Conservation (phyloP, 768 basidiomycete species). For the Russula dissimulans region DNA sequence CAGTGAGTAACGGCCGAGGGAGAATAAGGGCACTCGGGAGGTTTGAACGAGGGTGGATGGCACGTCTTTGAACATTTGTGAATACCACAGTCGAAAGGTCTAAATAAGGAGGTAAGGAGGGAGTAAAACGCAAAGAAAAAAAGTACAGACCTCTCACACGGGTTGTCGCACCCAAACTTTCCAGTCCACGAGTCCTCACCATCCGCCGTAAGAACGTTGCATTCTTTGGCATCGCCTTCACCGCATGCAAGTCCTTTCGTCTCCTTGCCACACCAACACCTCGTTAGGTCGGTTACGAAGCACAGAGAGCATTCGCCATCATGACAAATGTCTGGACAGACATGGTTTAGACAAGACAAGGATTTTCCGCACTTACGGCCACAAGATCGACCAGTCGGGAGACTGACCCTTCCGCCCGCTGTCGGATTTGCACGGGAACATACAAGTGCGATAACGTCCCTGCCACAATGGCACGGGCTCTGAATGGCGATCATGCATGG, state of each 20-base stretch:
- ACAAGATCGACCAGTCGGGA: constrained; percentile 30
- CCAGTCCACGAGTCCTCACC: constrained; percentile 55
- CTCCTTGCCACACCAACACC: constrained; percentile 78
- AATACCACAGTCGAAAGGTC: constrained; percentile 63
- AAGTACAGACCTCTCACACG: constrained; percentile 46
- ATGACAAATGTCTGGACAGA: constrained; percentile 65
- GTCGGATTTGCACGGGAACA: constrained; percentile 39
- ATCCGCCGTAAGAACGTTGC: constrained; percentile 30
- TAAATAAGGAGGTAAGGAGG: constrained; percentile 21
- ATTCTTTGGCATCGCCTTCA: constrained; percentile 38
- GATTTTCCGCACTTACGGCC: constrained; percentile 30
- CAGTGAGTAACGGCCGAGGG: constrained; percentile 62
- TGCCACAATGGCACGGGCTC: constrained; percentile 70
- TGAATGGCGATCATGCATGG: constrained; percentile 78
- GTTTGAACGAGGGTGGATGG: constrained; percentile 56
- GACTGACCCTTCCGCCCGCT: constrained; percentile 16
- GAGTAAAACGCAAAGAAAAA: background rate
- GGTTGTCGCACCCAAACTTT: constrained; percentile 46
- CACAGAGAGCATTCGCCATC: constrained; percentile 66
- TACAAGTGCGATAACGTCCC: constrained; percentile 45
- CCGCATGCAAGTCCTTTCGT: constrained; percentile 56
- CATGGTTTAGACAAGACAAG: constrained; percentile 67
- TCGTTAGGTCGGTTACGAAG: constrained; percentile 38
- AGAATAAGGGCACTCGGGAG: constrained; percentile 62
- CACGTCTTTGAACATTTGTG: constrained; percentile 71